phyloP scores from a whole-genome alignment of 371 early-diverging fungal species.

The Sporodiniella umbellata region DNA sequence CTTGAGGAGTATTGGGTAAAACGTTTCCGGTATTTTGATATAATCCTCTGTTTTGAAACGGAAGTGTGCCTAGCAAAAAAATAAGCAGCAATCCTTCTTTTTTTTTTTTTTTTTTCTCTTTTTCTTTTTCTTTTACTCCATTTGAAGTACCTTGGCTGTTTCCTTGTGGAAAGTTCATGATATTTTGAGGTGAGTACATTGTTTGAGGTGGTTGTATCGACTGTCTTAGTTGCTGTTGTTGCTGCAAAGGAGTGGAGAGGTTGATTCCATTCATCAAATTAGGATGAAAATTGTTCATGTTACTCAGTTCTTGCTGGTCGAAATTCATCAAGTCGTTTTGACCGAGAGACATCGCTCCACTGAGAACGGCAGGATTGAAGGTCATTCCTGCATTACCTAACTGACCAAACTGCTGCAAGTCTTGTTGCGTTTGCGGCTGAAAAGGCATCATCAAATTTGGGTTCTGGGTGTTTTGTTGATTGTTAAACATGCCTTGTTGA shows the following conservation, averaged over 20 bases:
- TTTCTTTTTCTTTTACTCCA: no score
- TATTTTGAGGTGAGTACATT: constrained; percentile 27
- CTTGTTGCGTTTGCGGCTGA: constrained; percentile 28
- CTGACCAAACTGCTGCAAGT: constrained; percentile 22
- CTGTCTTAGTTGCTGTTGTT: constrained; percentile 15
- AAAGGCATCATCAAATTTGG: constrained; percentile 35
- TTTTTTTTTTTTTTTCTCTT: no score
- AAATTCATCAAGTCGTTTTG: constrained; percentile 22
- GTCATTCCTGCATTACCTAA: constrained; percentile 12
- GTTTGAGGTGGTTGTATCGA: constrained; percentile 15
- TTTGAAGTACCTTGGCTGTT: constrained; percentile 14
- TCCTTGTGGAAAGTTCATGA: constrained; percentile 14
- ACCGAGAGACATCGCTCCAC: constrained; percentile 19
- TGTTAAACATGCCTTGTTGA: constrained; percentile 30
- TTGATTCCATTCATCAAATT: constrained; percentile 12
- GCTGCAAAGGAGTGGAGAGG: constrained; percentile 6
- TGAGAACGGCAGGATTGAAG: constrained; percentile 26
- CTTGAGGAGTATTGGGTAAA: constrained; percentile 36
- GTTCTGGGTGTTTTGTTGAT: constrained; percentile 24
- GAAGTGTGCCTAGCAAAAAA: constrained; percentile 13
- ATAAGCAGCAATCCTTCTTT: neutral
- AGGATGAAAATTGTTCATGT: constrained; percentile 25
- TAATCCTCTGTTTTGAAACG: constrained; percentile 31
- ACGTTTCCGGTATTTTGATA: constrained; percentile 23
- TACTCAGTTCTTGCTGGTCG: constrained; percentile 27